A percentile compares a stretch with the other conserved stretches of the same genome.
phyloP scores from a whole-genome alignment of 108 stramenopile genomes.

The Pinguiococcus pyrenoidosus region DNA sequence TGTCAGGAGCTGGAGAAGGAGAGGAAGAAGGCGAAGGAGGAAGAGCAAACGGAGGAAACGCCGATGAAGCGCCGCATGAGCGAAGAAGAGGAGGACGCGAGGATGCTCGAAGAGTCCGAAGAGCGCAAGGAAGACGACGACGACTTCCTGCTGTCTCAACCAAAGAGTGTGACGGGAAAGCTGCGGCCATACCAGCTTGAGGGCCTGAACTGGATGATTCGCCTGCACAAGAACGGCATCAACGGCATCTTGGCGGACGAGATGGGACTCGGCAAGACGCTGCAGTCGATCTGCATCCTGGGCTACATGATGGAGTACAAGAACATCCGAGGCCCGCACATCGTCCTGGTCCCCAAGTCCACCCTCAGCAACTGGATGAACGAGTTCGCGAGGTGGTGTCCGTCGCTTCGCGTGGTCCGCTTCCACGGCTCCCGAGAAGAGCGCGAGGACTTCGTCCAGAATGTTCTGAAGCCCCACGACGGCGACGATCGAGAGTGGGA shows the following conservation, averaged over 20 bases:
- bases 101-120: neutral
- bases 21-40: neutral
- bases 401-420: constrained; percentile 56
- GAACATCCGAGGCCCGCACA: constrained; percentile 79
- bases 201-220: constrained; percentile 44
- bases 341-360: constrained; percentile 92
- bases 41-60: neutral
- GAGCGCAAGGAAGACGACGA: neutral
- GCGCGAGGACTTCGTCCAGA: constrained; percentile 15
- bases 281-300: constrained; percentile 74
- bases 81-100: neutral
- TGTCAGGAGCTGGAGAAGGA: constrained; percentile 1
- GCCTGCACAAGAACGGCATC: constrained; percentile 38
- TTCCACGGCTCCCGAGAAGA: constrained; percentile 48
- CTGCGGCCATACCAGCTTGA: constrained; percentile 38
- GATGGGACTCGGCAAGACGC: constrained; percentile 70
- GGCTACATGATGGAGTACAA: constrained; percentile 58
- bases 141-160: constrained; percentile 72
- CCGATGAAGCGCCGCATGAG: too few species aligned
- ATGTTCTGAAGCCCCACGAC: constrained; percentile 16
- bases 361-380: constrained; percentile 98
- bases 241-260: constrained; percentile 46
- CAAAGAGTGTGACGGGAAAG: constrained; percentile 55
- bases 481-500: constrained; percentile 62
- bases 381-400: constrained; percentile 89